These are phyloP conservation scores for Tuber melanosporum DNA, from an alignment of 495 filamentous ascomycete genomes.

Conservation along the genomic window DNA sequence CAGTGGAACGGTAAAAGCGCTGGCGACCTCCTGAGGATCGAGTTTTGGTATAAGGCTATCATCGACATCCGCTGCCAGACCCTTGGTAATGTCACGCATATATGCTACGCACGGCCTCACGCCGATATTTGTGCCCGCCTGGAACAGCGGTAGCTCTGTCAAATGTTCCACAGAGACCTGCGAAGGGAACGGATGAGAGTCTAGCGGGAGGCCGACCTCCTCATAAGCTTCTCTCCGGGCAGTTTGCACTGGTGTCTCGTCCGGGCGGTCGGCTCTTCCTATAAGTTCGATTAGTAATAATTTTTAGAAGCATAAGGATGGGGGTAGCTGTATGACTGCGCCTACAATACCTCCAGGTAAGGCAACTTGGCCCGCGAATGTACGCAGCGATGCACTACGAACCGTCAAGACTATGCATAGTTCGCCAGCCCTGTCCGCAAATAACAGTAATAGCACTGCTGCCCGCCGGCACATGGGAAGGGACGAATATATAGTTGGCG, in stretches of 20 bases:
- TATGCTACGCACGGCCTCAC: constrained; percentile 83
- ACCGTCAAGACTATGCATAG: constrained; percentile 80
- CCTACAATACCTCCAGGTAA: constrained; percentile 65
- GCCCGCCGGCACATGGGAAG: constrained; percentile 49
- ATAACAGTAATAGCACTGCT: constrained; percentile 77
- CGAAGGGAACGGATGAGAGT: constrained; percentile 54
- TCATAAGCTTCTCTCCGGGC: constrained; percentile 82
- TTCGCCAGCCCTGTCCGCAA: constrained; percentile 69
- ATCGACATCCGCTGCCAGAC: constrained; percentile 52
- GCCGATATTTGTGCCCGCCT: constrained; percentile 72
- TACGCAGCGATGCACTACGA: constrained; percentile 65
- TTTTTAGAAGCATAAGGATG: constrained; percentile 4
- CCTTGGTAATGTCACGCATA: constrained; percentile 43
- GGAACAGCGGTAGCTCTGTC: constrained; percentile 69
- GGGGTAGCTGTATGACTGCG: constrained; percentile 42
- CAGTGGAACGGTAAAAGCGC: constrained; percentile 82
- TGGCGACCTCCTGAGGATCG: constrained; percentile 79
- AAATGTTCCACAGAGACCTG: constrained; percentile 79
- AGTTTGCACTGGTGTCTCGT: constrained; percentile 60
- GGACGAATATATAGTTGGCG: constrained; percentile 50
- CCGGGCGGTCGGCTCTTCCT: constrained; percentile 50
- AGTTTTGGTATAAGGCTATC: constrained; percentile 67
- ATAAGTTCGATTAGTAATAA: constrained; percentile 6
- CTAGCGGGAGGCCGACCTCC: constrained; percentile 77
- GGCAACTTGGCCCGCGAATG: constrained; percentile 71